phyloP scores from a whole-genome alignment of 805 yeast species.

The Lachancea quebecensis region DNA sequence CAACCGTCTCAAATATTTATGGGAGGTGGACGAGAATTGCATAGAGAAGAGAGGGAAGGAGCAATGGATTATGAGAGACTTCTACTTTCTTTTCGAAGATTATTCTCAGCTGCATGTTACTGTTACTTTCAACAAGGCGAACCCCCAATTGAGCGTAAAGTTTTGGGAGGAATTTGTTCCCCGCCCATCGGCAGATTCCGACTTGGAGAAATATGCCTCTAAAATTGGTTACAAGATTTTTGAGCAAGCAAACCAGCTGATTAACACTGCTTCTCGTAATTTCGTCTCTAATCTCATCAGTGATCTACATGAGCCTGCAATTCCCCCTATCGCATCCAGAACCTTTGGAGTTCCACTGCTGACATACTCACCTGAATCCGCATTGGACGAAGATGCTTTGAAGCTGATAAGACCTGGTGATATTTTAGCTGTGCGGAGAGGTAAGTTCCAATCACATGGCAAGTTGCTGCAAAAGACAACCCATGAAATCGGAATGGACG shows the following conservation, averaged over 20 bases:
- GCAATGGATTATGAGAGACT: conserved; percentile 44
- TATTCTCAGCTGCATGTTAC: conserved; percentile 60
- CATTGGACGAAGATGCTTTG: conserved; percentile 41
- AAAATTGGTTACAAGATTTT: conserved; percentile 47
- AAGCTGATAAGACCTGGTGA: conserved; percentile 81
- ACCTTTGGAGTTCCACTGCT: conserved; percentile 52
- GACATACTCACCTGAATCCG: conserved; percentile 50
- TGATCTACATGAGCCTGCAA: conserved; percentile 34
- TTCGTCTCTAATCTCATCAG: conserved; percentile 34
- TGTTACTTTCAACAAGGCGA: conserved; percentile 45
- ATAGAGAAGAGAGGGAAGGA: conserved; percentile 54
- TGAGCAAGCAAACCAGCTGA: conserved; percentile 35
- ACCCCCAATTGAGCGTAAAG: conserved; percentile 45
- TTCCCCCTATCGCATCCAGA: conserved; percentile 57
- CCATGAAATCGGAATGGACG: conserved; percentile 51
- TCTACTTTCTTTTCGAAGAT: conserved; percentile 67
- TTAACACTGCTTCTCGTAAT: conserved; percentile 22
- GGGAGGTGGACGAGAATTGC: conserved; percentile 56
- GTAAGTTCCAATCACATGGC: conserved; percentile 61
- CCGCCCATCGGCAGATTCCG: conserved; percentile 36
- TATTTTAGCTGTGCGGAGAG: conserved; percentile 66
- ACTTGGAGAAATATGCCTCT: conserved; percentile 43
- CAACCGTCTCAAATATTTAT: conserved; percentile 31
- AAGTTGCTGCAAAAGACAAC: conserved; percentile 50
- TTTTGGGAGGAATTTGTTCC: conserved; percentile 27